phyloP scores from a whole-genome alignment of 2,329 filamentous ascomycete genomes.

The Rosellinia necatrix region DNA sequence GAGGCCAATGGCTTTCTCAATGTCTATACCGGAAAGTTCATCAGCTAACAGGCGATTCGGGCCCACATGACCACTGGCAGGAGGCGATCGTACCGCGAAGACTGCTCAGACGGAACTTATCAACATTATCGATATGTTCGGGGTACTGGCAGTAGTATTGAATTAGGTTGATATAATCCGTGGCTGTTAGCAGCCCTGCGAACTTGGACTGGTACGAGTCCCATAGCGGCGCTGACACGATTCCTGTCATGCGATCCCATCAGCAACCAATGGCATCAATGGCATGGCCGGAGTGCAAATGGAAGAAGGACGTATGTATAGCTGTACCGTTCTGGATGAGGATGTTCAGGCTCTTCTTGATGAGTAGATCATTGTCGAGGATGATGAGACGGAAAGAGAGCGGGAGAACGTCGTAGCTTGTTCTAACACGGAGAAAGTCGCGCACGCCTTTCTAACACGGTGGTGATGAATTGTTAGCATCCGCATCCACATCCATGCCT shows the following conservation, averaged over 20 bases:
- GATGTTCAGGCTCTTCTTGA: constrained; percentile 96
- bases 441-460: constrained; percentile 79
- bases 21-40: constrained; percentile 61
- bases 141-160: constrained; percentile 99
- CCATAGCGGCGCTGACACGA: constrained; percentile 97
- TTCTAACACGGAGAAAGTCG: constrained; percentile 94
- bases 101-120: constrained; percentile 91
- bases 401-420: constrained; percentile 96
- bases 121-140: constrained; percentile 84
- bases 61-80: constrained; percentile 13
- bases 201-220: constrained; percentile 92
- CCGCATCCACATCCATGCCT: no score
- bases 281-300: no score
- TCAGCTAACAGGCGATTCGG: constrained; percentile 14
- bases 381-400: constrained; percentile 95
- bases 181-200: constrained; percentile 90
- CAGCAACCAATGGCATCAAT: neutral
- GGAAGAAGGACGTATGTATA: neutral
- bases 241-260: constrained; percentile 61
- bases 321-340: constrained; percentile 86
- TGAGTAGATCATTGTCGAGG: constrained; percentile 90
- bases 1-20: constrained; percentile 92
- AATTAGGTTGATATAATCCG: constrained; percentile 98
- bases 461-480: constrained; percentile 24
- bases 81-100: constrained; percentile 70